Conservation (phyloP, 306 rosid genomes). For the Vicia faba region DNA sequence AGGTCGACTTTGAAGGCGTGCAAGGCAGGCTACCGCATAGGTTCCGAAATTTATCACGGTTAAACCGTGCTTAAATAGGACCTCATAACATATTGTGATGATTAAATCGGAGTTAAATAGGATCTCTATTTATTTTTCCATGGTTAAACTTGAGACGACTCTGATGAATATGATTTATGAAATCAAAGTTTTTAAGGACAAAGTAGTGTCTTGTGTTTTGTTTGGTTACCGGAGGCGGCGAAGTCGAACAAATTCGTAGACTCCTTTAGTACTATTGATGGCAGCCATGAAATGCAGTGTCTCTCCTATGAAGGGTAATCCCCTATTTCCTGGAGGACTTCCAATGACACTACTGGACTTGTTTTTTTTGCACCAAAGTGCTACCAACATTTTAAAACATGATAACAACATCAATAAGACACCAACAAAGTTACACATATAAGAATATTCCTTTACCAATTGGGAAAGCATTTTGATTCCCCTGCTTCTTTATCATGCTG, state of each 20-base stretch:
- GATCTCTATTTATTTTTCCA: too few species aligned
- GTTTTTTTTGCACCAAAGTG: conserved; percentile 17
- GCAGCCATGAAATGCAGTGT: conserved; percentile 92
- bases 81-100: too few species aligned
- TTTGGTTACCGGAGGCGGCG: conserved; percentile 62
- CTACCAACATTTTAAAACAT: conserved; percentile 32
- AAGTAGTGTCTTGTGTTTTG: too few species aligned
- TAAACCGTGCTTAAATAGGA: too few species aligned
- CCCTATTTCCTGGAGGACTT: conserved; percentile 69
- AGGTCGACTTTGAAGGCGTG: too few species aligned
- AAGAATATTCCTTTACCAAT: conserved; percentile 32
- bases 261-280: conserved; percentile 61
- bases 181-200: neutral
- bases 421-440: conserved; percentile 27
- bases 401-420: conserved; percentile 20
- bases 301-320: conserved; percentile 75
- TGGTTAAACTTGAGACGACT: too few species aligned
- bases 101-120: too few species aligned
- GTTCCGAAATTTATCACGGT: too few species aligned
- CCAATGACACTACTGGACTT: conserved; percentile 25
- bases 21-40: too few species aligned
- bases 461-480: conserved; percentile 47
- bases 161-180: neutral
- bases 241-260: conserved; percentile 68
- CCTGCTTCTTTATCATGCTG: neutral